A percentile compares a stretch with the other conserved stretches of the same genome.
These are phyloP conservation scores for Dendrocalamus sinicus DNA, from an alignment of 176 grass and related monocot genomes.

Conservation along the genomic window DNA sequence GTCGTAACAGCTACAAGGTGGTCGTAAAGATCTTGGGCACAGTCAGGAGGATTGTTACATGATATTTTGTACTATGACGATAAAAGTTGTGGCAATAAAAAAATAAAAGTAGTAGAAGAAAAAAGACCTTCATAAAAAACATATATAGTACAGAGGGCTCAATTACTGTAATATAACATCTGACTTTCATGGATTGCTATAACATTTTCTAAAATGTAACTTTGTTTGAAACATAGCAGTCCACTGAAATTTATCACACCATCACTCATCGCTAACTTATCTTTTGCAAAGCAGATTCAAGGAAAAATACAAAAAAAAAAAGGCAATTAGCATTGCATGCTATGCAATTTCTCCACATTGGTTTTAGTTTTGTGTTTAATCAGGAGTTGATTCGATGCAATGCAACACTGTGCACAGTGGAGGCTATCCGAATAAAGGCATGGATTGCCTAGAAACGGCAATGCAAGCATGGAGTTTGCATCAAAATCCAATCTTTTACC, in stretches of 20 bases:
- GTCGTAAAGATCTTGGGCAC: too few relatives aligned
- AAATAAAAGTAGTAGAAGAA: neutral
- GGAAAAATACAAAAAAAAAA: neutral
- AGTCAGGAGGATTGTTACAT: too few relatives aligned
- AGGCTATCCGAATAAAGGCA: neutral
- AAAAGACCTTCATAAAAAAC: neutral
- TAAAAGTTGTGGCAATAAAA: slow-evolving; percentile 1
- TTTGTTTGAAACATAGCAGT: neutral
- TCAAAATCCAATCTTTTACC: slow-evolving; percentile 28
- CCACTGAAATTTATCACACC: neutral
- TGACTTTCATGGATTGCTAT: slow-evolving; percentile 13
- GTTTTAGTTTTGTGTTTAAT: neutral
- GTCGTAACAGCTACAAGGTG: too few relatives aligned
- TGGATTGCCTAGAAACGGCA: slow-evolving; percentile 26
- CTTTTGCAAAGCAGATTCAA: neutral
- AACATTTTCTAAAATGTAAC: slow-evolving; percentile 3
- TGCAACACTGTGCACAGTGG: neutral
- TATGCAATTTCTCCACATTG: neutral
- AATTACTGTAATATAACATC: neutral
- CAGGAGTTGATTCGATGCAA: neutral
- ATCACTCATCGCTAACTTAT: neutral
- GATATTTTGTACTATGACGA: neutral
- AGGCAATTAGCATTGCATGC: neutral
- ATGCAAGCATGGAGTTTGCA: slow-evolving; percentile 20
- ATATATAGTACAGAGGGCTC: neutral